Evolutionary conservation across 2,329 filamentous ascomycete species (phyloP).

Genomic region (Neurospora sp.): DNA sequence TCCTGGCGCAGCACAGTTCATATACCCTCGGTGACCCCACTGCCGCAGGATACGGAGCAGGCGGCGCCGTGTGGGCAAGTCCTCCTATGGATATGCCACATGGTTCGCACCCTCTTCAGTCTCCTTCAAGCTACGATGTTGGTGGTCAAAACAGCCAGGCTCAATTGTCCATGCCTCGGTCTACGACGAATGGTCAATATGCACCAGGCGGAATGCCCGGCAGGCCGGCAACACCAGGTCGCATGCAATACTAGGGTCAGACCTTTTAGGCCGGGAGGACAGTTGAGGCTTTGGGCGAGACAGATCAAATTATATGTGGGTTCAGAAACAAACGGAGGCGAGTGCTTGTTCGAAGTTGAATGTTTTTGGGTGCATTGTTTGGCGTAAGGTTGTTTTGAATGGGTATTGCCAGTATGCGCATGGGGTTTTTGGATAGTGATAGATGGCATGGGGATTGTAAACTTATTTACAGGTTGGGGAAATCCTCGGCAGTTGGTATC

Average conservation of each 20-base stretch:
- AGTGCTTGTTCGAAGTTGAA: neutral
- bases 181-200: constrained; percentile 19
- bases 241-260: constrained; percentile 22
- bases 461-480: neutral
- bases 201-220: constrained; percentile 9
- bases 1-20: constrained; percentile 12
- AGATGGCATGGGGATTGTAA: neutral
- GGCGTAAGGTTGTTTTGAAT: neutral
- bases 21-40: constrained; percentile 6
- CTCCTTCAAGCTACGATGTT: constrained; percentile 12
- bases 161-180: constrained; percentile 15
- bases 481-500: neutral
- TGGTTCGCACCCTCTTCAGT: constrained; percentile 6
- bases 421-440: neutral
- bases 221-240: constrained; percentile 17
- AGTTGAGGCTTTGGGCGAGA: neutral
- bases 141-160: constrained; percentile 8
- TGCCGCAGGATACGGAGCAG: constrained; percentile 6
- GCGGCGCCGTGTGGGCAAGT: constrained; percentile 5
- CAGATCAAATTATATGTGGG: neutral
- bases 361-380: neutral
- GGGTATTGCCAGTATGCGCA: neutral
- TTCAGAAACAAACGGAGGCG: neutral
- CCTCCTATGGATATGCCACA: constrained; percentile 11
- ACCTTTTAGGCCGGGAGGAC: constrained; percentile 19